Conservation (phyloP, 106 monocot species). For the Iris macrosiphon region DNA sequence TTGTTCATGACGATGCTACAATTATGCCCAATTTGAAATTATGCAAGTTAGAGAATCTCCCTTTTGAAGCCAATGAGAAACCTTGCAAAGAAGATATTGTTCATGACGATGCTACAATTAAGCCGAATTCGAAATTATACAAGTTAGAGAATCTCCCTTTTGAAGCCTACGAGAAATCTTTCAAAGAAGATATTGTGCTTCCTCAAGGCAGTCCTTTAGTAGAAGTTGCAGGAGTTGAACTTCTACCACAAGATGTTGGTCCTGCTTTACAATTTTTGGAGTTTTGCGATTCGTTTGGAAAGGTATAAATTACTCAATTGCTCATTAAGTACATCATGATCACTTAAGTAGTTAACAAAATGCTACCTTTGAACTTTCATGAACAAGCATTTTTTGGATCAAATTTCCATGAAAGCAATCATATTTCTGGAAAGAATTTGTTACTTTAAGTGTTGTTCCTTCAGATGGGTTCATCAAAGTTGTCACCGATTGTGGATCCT, state of each 20-base stretch:
- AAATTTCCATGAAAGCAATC: too few species aligned
- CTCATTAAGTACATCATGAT: neutral
- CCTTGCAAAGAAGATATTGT: too few species aligned
- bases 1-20: neutral
- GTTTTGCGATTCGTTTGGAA: slow-evolving; percentile 51
- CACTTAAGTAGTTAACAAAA: neutral
- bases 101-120: neutral
- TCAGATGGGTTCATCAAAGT: neutral
- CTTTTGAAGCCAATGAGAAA: too few species aligned
- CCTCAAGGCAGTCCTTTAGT: slow-evolving; percentile 31
- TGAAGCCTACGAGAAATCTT: neutral
- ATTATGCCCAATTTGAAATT: slow-evolving; percentile 1
- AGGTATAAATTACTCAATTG: slow-evolving; percentile 28
- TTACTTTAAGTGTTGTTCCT: neutral
- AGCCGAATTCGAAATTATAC: neutral
- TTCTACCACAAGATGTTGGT: slow-evolving; percentile 37
- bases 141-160: neutral
- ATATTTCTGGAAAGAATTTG: too few species aligned
- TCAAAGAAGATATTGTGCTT: slow-evolving; percentile 10
- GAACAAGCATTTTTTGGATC: neutral
- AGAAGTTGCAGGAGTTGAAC: slow-evolving; percentile 29
- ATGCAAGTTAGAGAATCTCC: too few species aligned
- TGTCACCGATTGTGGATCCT: too few species aligned
- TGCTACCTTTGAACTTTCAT: neutral
- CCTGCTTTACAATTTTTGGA: slow-evolving; percentile 57